A percentile compares a stretch with the other conserved stretches of the same genome.
Conservation (phyloP, 2,329 filamentous ascomycete species). For the Alternaria gaisen region DNA sequence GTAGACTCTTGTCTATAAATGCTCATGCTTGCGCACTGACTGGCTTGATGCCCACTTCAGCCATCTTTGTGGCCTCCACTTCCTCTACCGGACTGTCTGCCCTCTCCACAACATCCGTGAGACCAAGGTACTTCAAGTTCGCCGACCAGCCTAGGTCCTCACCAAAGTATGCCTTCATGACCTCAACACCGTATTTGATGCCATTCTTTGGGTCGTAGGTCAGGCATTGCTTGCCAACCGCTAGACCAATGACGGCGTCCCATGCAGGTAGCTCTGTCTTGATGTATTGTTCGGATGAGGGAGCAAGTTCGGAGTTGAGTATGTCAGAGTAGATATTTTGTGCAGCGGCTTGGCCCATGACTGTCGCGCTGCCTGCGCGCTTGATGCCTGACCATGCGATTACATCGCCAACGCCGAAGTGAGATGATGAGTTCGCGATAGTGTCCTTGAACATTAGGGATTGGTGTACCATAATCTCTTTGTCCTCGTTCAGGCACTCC, state of each 20-base stretch:
- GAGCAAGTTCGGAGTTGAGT: constrained; percentile 43
- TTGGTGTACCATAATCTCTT: constrained; percentile 68
- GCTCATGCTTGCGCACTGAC: constrained; percentile 36
- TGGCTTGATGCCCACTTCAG: constrained; percentile 42
- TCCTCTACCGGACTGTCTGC: constrained; percentile 24
- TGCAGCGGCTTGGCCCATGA: constrained; percentile 73
- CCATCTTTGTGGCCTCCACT: constrained; percentile 32
- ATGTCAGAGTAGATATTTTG: constrained; percentile 61
- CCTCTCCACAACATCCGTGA: constrained; percentile 47
- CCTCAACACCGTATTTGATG: constrained; percentile 67
- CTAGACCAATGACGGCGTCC: constrained; percentile 71
- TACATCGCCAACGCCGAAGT: constrained; percentile 76
- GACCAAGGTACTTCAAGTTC: constrained; percentile 43
- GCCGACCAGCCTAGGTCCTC: constrained; percentile 68
- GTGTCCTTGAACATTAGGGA: constrained; percentile 65
- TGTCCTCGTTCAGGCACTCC: constrained; percentile 67
- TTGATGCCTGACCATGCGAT: constrained; percentile 80
- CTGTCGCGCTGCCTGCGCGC: constrained; percentile 78
- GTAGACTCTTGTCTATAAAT: constrained; percentile 2
- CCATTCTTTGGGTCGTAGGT: constrained; percentile 67
- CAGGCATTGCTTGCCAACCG: constrained; percentile 74
- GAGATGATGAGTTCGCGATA: constrained; percentile 65
- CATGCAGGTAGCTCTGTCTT: constrained; percentile 42
- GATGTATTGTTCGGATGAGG: constrained; percentile 26
- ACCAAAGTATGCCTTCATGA: constrained; percentile 71